Evolutionary conservation across 1,139 yeast species (phyloP), one percentile per base, ranked within the genome.

Genomic region (Pichia sp.): DNA sequence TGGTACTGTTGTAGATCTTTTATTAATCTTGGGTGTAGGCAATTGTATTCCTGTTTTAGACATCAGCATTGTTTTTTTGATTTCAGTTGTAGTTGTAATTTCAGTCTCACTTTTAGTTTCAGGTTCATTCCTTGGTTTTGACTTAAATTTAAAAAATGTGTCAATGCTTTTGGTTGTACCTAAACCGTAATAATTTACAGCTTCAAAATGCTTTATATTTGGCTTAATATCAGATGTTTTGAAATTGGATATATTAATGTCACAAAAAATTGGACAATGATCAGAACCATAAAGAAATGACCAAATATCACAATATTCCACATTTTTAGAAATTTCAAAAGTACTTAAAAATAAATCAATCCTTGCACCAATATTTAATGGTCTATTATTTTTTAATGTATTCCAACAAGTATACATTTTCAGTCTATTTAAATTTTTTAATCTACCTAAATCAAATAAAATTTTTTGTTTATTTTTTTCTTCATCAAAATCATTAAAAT

Each of bases 361-460:
- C 42, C 98, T 70, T 2, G 96, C 83, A 0, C 98, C 97, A 62
- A 73, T 84, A 59, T 92, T 92, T 2, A 82, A 70, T 3, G 90
- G 89, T 31, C 98, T 67, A n/a, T 87, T 76, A 51, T 83, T 83
- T 37, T 78, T 76, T 53, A 81, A 63, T 2, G 92, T 83, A 59
- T 89, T 90, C 98, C 98, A 92, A 42, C 92, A 95, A 0, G 97
- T 90, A 58, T 85, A 92, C 77, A 89, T 71, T 27, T 76, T 78
- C 59, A 74, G 62, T 44, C 80, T 67, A 26, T 79, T 65, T 1
- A 83, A 82, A 51, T 81, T 82, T 3, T 61, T 51, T 29, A 63
- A 60, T 41, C 98, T 68, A 0, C 86, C 77, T 0, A 87, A 70
- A 59, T 92, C 98, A 43, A 70, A 64, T 23, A 59, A 40, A 22